A percentile compares a stretch with the other conserved stretches of the same genome.
phyloP scores from a whole-genome alignment of 257 asterid genomes.

The Plectranthus barbatus region DNA sequence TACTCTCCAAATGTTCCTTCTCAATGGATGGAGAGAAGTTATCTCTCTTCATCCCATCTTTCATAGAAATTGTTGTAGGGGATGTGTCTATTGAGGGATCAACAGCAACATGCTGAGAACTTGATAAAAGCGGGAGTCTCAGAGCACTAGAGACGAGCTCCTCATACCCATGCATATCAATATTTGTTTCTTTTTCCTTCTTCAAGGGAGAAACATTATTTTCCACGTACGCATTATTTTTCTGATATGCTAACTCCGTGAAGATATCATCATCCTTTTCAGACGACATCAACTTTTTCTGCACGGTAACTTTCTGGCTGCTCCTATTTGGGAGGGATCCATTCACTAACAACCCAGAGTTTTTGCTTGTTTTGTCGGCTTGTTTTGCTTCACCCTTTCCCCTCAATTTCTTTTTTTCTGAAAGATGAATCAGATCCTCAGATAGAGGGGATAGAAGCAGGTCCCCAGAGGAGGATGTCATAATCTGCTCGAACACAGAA shows the following conservation, averaged over 20 bases:
- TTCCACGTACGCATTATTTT: conserved; percentile 17
- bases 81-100: conserved; percentile 33
- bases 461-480: conserved; percentile 66
- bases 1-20: conserved; percentile 39
- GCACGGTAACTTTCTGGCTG: conserved; percentile 34
- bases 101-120: conserved; percentile 24
- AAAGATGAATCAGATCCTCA: conserved; percentile 43
- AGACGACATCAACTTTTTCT: conserved; percentile 32
- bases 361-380: conserved; percentile 23
- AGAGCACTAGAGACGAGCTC: conserved; percentile 69
- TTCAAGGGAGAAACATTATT: conserved; percentile 25
- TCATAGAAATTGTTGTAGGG: conserved; percentile 7
- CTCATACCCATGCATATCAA: conserved; percentile 49
- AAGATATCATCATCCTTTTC: conserved; percentile 27
- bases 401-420: conserved; percentile 32
- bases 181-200: conserved; percentile 51
- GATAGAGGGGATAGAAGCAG: conserved; percentile 73
- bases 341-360: conserved; percentile 29
- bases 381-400: conserved; percentile 40
- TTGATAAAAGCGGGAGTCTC: conserved; percentile 72
- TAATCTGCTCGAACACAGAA: conserved; percentile 48
- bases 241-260: conserved; percentile 22
- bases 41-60: conserved; percentile 29
- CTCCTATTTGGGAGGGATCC: conserved; percentile 44
- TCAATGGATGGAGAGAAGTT: conserved; percentile 20